phyloP scores from a whole-genome alignment of 306 rosid genomes.

The Quercus cerris region DNA sequence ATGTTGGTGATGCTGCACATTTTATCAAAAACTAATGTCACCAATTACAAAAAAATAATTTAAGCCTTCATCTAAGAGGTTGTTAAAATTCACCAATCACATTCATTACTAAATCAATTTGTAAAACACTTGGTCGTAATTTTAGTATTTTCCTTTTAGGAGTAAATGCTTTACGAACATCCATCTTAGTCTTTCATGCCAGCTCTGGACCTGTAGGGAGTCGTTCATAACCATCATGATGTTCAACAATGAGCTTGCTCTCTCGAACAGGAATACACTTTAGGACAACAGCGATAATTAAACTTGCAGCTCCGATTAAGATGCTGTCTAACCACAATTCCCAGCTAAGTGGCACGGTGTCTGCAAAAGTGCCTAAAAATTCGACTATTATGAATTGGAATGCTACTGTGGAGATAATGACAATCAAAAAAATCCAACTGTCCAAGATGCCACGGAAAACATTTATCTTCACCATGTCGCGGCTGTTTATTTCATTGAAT shows the following conservation, averaged over 20 bases:
- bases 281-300: slow-evolving; percentile 45
- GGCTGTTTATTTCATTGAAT: slow-evolving; percentile 87
- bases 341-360: slow-evolving; percentile 56
- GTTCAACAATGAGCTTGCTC: neutral
- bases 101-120: no score
- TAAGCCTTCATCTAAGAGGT: no score
- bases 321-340: slow-evolving; percentile 55
- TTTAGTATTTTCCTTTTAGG: neutral
- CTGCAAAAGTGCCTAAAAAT: slow-evolving; percentile 68
- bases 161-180: neutral
- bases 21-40: no score
- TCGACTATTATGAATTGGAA: slow-evolving; percentile 71
- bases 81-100: no score
- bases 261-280: slow-evolving; percentile 67
- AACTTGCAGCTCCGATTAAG: slow-evolving; percentile 63
- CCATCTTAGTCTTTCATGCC: slow-evolving; percentile 31
- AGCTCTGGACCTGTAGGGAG: slow-evolving; percentile 74
- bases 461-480: slow-evolving; percentile 90
- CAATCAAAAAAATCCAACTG: slow-evolving; percentile 59
- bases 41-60: no score
- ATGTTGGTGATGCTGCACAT: no score
- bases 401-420: slow-evolving; percentile 43
- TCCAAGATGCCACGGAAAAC: slow-evolving; percentile 51
- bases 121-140: no score
- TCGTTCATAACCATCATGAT: slow-evolving; percentile 56